phyloP scores from a whole-genome alignment of 2,329 filamentous ascomycete species.

The Xylaria sp. region DNA sequence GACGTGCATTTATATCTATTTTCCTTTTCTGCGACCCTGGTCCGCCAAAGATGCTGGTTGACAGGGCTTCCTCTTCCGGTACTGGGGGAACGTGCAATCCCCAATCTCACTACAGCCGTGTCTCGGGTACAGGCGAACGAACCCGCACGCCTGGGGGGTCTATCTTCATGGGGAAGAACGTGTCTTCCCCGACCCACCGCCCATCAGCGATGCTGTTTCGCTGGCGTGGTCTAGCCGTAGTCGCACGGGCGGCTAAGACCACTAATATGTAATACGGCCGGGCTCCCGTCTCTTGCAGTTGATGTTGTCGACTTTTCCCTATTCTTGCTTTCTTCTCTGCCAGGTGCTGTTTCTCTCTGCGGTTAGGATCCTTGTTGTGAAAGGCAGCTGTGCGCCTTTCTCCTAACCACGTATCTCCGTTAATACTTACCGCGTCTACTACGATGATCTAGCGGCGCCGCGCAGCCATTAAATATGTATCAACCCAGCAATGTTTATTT shows the following conservation, averaged over 20 bases:
- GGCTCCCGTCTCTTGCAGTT: too few species aligned
- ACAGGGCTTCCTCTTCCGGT: not conserved
- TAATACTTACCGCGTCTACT: not conserved
- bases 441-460: not conserved
- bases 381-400: not conserved
- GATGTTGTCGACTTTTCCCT: too few species aligned
- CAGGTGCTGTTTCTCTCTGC: not conserved
- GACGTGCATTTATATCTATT: too few species aligned
- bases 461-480: conserved; percentile 37
- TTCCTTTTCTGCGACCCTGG: too few species aligned
- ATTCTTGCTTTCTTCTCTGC: not conserved
- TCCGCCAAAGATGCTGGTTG: too few species aligned
- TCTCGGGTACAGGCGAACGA: not conserved
- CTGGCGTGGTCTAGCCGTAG: not conserved
- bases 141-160: not conserved
- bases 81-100: too few species aligned
- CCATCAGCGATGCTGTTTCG: not conserved
- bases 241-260: not conserved
- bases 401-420: not conserved
- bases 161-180: not conserved
- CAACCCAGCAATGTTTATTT: conserved; percentile 57
- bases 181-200: not conserved
- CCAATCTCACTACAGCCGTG: not conserved
- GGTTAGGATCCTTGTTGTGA: not conserved
- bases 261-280: too few species aligned